Conservation (phyloP, 495 filamentous ascomycete species). For the Staphylotrichum tortipilum region DNA sequence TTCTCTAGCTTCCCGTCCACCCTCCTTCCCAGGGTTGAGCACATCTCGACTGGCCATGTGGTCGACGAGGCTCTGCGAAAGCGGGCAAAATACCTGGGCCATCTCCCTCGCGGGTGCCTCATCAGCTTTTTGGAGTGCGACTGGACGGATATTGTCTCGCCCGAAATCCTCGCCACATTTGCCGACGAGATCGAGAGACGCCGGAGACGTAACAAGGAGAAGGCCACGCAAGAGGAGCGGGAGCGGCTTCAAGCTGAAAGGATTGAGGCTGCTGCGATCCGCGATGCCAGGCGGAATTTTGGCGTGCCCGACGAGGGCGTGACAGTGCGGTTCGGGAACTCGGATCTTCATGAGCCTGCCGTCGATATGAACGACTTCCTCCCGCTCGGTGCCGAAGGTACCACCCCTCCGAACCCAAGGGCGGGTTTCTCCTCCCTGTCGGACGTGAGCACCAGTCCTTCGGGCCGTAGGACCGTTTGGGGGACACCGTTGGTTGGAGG, state of each 20-base stretch:
- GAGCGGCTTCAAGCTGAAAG: constrained; percentile 81
- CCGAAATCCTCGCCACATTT: constrained; percentile 68
- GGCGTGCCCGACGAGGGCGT: constrained; percentile 30
- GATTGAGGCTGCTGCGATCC: constrained; percentile 52
- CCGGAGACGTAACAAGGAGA: constrained; percentile 72
- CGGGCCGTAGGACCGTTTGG: constrained; percentile 73
- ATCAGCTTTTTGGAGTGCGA: constrained; percentile 93
- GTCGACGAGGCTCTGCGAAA: constrained; percentile 84
- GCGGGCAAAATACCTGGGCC: constrained; percentile 80
- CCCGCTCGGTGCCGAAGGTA: constrained; percentile 46
- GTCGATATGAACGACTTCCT: constrained; percentile 54
- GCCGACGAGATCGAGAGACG: constrained; percentile 66
- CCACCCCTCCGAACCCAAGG: constrained; percentile 30
- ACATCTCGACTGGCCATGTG: constrained; percentile 81
- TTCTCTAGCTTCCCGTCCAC: constrained; percentile 81
- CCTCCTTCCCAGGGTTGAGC: constrained; percentile 83
- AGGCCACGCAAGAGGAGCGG: constrained; percentile 82
- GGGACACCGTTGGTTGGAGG: constrained; percentile 61
- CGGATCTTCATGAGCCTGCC: constrained; percentile 16
- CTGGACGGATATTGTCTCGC: constrained; percentile 82
- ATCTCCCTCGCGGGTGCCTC: constrained; percentile 87
- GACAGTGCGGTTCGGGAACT: constrained; percentile 21
- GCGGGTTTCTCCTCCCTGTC: constrained; percentile 37
- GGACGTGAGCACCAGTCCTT: constrained; percentile 66
- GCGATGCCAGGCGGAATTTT: constrained; percentile 33